These are phyloP conservation scores for Mycena sanguinolenta DNA, from an alignment of 768 basidiomycete species.

Conservation along the genomic window DNA sequence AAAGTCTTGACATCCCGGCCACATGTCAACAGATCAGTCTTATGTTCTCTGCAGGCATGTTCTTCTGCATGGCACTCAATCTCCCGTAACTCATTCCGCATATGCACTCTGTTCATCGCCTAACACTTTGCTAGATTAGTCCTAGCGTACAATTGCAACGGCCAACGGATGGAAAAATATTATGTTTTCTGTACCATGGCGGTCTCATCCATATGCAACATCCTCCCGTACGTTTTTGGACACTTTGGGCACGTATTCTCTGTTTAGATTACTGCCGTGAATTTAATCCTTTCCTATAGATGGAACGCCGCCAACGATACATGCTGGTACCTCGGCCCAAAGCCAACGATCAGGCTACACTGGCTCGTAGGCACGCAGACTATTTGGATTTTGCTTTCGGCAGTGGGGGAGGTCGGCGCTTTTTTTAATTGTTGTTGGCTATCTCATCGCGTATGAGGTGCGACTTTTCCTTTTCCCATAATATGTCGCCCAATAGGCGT, in stretches of 20 bases:
- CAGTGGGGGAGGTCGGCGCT: not conserved
- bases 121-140: constrained; percentile 1
- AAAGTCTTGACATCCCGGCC: too few species aligned
- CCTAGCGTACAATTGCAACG: not conserved
- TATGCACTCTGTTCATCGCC: not conserved
- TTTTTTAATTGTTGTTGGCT: not conserved
- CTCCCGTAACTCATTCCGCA: not conserved
- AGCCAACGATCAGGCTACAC: constrained; percentile 21
- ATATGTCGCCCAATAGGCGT: not conserved
- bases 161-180: constrained; percentile 30
- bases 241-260: constrained; percentile 40
- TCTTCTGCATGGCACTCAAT: constrained; percentile 22
- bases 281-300: constrained; percentile 21
- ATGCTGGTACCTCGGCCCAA: constrained; percentile 4
- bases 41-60: constrained; percentile 19
- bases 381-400: constrained; percentile 19
- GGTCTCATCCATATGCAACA: constrained; percentile 28
- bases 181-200: constrained; percentile 10
- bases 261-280: not conserved
- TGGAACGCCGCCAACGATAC: constrained; percentile 1
- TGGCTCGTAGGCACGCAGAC: constrained; percentile 45
- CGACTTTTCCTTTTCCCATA: not conserved
- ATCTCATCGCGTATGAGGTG: constrained; percentile 4
- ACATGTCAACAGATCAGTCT: not conserved
- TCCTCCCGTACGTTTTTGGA: constrained; percentile 38